Percentiles rank a stretch among this genome's conserved stretches.
phyloP scores from a whole-genome alignment of 1,139 yeast genomes.

The Candida anutae region DNA sequence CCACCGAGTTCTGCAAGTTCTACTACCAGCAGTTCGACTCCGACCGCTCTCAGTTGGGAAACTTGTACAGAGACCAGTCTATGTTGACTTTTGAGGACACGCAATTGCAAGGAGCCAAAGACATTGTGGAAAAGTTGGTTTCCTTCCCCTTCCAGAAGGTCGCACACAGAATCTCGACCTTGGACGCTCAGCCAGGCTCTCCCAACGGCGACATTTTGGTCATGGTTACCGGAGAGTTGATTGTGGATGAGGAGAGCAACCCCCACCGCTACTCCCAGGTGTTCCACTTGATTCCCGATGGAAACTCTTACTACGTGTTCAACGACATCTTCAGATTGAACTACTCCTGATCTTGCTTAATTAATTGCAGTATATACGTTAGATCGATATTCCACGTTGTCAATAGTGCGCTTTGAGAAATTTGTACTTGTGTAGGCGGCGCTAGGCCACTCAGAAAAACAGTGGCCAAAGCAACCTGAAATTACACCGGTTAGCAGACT shows the following conservation, averaged over 20 bases:
- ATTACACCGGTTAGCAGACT: too few relatives aligned
- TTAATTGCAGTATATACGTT: background rate
- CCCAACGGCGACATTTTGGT: constrained; percentile 91
- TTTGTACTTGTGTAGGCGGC: too few relatives aligned
- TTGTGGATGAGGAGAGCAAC: constrained; percentile 89
- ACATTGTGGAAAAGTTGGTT: constrained; percentile 82
- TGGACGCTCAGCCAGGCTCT: constrained; percentile 97
- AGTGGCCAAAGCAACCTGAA: too few relatives aligned
- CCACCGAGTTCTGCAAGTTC: constrained; percentile 81
- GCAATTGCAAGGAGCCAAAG: constrained; percentile 91
- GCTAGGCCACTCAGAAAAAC: too few relatives aligned
- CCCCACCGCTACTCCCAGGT: constrained; percentile 96
- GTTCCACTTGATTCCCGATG: constrained; percentile 93
- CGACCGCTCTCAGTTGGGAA: constrained; percentile 88
- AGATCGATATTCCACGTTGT: too few relatives aligned
- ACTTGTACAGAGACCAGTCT: constrained; percentile 91
- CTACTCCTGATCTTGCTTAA: constrained; percentile 36
- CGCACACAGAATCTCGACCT: constrained; percentile 83
- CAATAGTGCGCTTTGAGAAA: too few relatives aligned
- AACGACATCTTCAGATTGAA: constrained; percentile 95
- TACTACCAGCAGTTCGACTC: constrained; percentile 93
- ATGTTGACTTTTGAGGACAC: constrained; percentile 96
- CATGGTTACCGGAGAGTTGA: constrained; percentile 94
- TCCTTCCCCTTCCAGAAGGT: constrained; percentile 89
- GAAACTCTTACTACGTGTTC: constrained; percentile 82